Evolutionary conservation across 768 basidiomycete species (phyloP).

Genomic region (Naganishia onofrii): DNA sequence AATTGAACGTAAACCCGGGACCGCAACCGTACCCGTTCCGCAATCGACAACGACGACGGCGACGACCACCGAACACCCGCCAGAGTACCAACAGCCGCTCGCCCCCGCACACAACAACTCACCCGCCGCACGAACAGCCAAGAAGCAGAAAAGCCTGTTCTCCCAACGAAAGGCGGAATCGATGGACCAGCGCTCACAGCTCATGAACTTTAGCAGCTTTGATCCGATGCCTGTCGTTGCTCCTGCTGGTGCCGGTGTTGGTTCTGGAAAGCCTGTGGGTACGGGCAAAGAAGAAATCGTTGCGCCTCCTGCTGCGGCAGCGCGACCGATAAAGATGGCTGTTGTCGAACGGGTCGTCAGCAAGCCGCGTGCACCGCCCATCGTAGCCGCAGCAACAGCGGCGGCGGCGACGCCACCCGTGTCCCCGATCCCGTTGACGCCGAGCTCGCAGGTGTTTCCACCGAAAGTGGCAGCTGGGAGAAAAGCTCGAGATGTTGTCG

Average conservation of each 20-base stretch:
- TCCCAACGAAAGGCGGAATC: slow-evolving; percentile 18
- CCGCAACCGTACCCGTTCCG: neutral
- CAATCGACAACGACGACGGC: neutral
- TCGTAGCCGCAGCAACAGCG: too few species aligned
- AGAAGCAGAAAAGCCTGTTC: slow-evolving; percentile 18
- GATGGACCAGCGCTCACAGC: neutral
- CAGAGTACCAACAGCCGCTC: slow-evolving; percentile 21
- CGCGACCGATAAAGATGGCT: slow-evolving; percentile 3
- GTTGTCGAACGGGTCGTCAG: slow-evolving; percentile 9
- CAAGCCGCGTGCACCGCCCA: neutral
- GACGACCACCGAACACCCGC: slow-evolving; percentile 4
- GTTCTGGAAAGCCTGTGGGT: neutral
- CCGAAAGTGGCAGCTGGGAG: neutral
- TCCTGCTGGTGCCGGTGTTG: neutral
- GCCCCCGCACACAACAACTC: slow-evolving; percentile 14
- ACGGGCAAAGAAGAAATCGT: neutral
- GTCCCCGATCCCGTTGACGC: neutral
- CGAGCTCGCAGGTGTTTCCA: slow-evolving; percentile 1
- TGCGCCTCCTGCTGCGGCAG: neutral
- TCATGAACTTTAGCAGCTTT: slow-evolving; percentile 13
- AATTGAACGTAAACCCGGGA: neutral
- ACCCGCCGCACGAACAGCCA: neutral
- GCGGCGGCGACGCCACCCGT: too few species aligned
- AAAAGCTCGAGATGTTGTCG: neutral
- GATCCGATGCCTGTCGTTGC: slow-evolving; percentile 1